Percentiles rank a stretch among this genome's conserved stretches.
Conservation (phyloP, 495 filamentous ascomycete genomes). For the Hyaloscypha bicolor region DNA sequence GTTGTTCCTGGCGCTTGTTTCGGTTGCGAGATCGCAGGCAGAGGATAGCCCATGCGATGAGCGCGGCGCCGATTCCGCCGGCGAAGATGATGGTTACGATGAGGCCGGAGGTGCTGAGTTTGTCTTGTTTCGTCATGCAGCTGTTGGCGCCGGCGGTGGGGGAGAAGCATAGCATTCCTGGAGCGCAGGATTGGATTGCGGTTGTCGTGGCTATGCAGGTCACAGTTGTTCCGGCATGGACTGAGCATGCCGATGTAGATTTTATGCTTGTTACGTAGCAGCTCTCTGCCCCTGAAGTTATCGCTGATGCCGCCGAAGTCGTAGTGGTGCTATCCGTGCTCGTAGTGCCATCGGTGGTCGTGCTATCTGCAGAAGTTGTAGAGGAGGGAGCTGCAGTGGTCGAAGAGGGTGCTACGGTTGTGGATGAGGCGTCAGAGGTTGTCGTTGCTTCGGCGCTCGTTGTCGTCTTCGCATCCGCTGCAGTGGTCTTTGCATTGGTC, state of each 20-base stretch:
- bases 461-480: slow-evolving; percentile 6
- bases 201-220: slow-evolving; percentile 42
- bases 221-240: slow-evolving; percentile 36
- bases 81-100: slow-evolving; percentile 48
- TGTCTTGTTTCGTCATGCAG: slow-evolving; percentile 47
- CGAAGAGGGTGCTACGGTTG: slow-evolving; percentile 1
- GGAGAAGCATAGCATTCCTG: slow-evolving; percentile 45
- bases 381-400: background rate
- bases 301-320: background rate
- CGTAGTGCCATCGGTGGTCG: background rate
- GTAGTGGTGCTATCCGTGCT: slow-evolving; percentile 3
- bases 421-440: background rate
- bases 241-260: slow-evolving; percentile 36
- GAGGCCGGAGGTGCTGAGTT: slow-evolving; percentile 39
- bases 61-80: slow-evolving; percentile 30
- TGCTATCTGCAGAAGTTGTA: slow-evolving; percentile 6
- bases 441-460: background rate
- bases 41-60: slow-evolving; percentile 42
- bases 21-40: slow-evolving; percentile 42
- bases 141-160: slow-evolving; percentile 36
- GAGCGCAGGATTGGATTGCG: slow-evolving; percentile 41
- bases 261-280: slow-evolving; percentile 43
- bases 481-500: background rate
- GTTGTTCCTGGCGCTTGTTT: slow-evolving; percentile 28
- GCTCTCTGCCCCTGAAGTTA: slow-evolving; percentile 6